Base-by-base conservation (phyloP, 2,329 filamentous ascomycete genomes). In the Talaromyces sp. region DNA sequence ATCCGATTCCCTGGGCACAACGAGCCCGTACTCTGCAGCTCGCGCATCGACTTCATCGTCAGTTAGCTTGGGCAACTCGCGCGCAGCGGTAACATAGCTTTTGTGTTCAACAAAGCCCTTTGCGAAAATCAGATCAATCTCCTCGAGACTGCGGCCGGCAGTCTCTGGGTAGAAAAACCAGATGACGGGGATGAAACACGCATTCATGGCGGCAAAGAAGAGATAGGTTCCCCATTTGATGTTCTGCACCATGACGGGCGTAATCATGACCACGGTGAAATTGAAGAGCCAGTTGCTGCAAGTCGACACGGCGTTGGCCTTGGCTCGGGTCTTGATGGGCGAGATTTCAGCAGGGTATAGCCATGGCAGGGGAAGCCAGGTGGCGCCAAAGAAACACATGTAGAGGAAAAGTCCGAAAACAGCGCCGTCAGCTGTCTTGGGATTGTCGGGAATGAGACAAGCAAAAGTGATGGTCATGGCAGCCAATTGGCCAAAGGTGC, bases 371-470 rank as follows among this genome's bases (percentile, higher is more conserved):
- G 86, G 85, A 7, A 88, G 71, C 81, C 85, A 88, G 0, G 84
- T 86, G 0, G 86, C 85, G 36, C 86, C 87, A 65, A 89, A 89
- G 60, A 85, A 86, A 4, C 85, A 85, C 68, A 89, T 89, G 73
- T 88, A 90, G 2, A 85, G 81, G 75, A 90, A 90, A 13, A 90
- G 75, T 61, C 86, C 87, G 2, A 88, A 85, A 10, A 82, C 73
- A 5, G 75, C 74, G 52, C 75, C 75, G 66, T 76, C 75, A 42
- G 74, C 65, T 3, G 68, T 64, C 3, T 64, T 51, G 1, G 61
- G 17, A 3, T 64, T 60, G 8, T 63, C 67, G 2, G 73, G 73
- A 49, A 77, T 77, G 61, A 78, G 56, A 44, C 75, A 78, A 42
- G 55, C 72, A 54, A 78, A 77, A 22, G 73, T 74, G 55, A 78